Evolutionary conservation across 2,329 filamentous ascomycete genomes (phyloP), one percentile per base, ranked within the genome.

Genomic region (Beauveria sp.): DNA sequence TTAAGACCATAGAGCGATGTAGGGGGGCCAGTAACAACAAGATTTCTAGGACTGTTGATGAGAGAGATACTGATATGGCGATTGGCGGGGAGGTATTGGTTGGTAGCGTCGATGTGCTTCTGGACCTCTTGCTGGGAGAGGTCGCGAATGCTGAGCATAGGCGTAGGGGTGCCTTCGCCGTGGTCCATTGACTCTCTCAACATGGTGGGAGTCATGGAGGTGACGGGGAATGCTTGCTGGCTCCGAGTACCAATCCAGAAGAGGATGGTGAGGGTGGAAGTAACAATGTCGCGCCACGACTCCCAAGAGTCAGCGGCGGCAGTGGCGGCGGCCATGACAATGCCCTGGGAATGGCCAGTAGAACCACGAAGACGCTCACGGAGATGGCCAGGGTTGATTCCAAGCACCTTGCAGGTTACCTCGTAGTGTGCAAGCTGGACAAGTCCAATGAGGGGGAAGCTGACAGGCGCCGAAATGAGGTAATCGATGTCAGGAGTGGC

Each of bases 231-330:
- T 2, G 93, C 93, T 76, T 99, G 95, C 75, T 99, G 95, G 75
- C 93, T 97, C 70, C 95, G 89, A 64, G 93, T 87, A 72, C 96
- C 95, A 67, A 99, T 96, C 95, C 95, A 99, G 82, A 99, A 99
- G 34, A 99, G 88, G 70, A 97, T 91, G 34, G 90, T 95, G 65
- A 99, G 80, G 3, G 93, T 90, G 67, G 91, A 87, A 69, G 83
- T 87, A 60, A 91, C 85, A 60, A 91, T 86, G 70, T 90, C 87
- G 66, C 89, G 86, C 74, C 95, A 99, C 1, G 90, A 90, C 65
- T 96, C 92, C 95, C 95, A 99, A 30, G 89, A 92, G 67, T 91
- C 89, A 4, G 93, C 91, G 5, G 93, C 91, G 1, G 96, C 90
- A 63, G 95, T 96, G 26, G 90, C 90, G 34, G 93, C 92, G 26